Evolutionary conservation across 176 grass and related monocot genomes (phyloP).

Genomic region (Oryza longistaminata): DNA sequence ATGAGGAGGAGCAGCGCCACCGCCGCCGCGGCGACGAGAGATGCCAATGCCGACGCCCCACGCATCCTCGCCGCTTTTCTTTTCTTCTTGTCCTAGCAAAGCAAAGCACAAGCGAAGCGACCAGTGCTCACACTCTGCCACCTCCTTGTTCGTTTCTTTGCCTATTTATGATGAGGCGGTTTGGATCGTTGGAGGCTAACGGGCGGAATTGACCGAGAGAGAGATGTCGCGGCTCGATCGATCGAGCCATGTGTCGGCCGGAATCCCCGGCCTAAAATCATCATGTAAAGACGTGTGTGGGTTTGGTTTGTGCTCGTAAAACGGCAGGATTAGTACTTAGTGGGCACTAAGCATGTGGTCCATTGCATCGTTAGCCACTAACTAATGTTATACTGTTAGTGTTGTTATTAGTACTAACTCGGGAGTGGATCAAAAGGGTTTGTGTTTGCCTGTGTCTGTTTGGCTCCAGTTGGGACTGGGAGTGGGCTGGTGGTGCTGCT

Average conservation of each 20-base stretch:
- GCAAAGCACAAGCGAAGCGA: background rate
- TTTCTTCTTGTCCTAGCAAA: background rate
- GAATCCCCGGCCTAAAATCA: background rate
- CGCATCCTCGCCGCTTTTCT: conserved; percentile 21
- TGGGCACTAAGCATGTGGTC: background rate
- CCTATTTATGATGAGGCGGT: background rate
- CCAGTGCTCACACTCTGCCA: no score
- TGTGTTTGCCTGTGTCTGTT: background rate
- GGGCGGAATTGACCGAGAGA: background rate
- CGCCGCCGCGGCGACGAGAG: background rate
- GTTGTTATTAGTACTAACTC: no score
- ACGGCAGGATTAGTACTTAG: background rate
- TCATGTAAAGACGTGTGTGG: background rate
- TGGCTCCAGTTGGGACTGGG: background rate
- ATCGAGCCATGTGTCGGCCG: conserved; percentile 8
- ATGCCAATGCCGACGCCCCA: conserved; percentile 6
- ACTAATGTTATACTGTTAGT: background rate
- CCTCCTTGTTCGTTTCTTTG: background rate
- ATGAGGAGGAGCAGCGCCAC: conserved; percentile 10
- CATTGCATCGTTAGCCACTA: background rate
- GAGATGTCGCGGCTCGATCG: background rate
- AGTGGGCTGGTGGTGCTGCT: conserved; percentile 11
- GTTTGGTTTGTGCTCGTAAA: background rate
- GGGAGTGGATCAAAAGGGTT: no score
- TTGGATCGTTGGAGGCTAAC: conserved; percentile 12